Base-by-base conservation (phyloP, 805 yeast genomes). In the Cyberlindnera galapagoensis region DNA sequence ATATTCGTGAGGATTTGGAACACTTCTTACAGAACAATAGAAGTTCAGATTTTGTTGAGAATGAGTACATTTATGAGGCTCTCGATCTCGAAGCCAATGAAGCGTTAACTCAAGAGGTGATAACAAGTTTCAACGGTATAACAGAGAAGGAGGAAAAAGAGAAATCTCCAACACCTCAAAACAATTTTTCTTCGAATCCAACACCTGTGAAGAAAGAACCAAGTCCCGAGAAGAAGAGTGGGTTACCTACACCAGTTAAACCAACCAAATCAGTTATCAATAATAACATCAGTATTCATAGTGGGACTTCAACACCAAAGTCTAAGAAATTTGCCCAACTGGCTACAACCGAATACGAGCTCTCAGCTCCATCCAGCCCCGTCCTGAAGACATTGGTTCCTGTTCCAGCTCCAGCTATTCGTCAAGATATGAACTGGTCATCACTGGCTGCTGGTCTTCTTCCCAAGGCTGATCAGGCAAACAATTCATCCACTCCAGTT, bases 21-120 rank as follows among this genome's bases (percentile, higher is more conserved):
- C 90, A 92, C 61, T 90, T 86, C 56, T 85, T 92, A 16, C 95
- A 87, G 46, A 83, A 84, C 45, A 90, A 90, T 54, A 87, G 82
- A 57, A 95, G 86, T 37, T 84, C 78, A 3, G 95, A 86, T 49
- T 90, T 86, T 54, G 81, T 90, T 15, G 97, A 87, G 49, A 94
- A 90, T 56, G 96, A 88, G 50, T 90, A 86, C 17, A 71, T 90
- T 39, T 92, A 90, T 57, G 97, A 92, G 45, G 80, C 76, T 36
- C 67, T 90, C 46, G 88, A 83, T 30, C 69, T 87, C 24, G 76
- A 69, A 34, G 74, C 76, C 3, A 60, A 62, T 35, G 75, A 70
- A 21, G 38, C 22, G 17, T 69, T 71, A 28, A 72, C 68, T 6
- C 69, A 65, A 31, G 76, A 69, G 40, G 67, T 67, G 8, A 70